These are phyloP conservation scores for Aspergillus persii DNA, from an alignment of 2,329 filamentous ascomycete species.

Conservation along the genomic window DNA sequence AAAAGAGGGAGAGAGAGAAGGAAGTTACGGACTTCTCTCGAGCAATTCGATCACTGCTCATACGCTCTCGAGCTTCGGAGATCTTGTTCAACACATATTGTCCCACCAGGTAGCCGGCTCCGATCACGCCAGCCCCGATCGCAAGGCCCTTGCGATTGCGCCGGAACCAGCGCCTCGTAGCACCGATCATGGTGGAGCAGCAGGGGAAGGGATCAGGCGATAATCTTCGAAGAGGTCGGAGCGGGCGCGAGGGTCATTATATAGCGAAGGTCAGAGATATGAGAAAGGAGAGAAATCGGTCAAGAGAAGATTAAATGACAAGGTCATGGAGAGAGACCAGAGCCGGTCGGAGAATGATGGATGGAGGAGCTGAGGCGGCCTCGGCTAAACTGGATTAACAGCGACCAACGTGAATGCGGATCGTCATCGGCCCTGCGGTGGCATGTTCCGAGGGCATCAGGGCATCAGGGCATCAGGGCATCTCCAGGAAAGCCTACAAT, in stretches of 20 bases:
- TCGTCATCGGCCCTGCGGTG: not conserved
- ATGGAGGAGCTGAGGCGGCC: constrained; percentile 19
- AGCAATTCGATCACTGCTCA: constrained; percentile 92
- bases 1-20: constrained; percentile 13
- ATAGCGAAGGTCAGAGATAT: not conserved
- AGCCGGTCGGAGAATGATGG: constrained; percentile 13
- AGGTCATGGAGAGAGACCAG: not conserved
- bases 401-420: constrained; percentile 4
- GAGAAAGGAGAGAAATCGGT: not conserved
- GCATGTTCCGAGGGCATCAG: not conserved
- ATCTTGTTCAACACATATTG: constrained; percentile 93
- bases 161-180: constrained; percentile 85
- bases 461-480: not conserved
- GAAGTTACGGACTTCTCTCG: constrained; percentile 77
- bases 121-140: constrained; percentile 81
- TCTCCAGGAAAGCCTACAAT: too few species aligned
- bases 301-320: not conserved
- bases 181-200: constrained; percentile 58
- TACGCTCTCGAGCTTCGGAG: constrained; percentile 88
- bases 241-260: constrained; percentile 2
- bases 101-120: constrained; percentile 85
- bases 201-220: not conserved
- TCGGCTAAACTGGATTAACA: constrained; percentile 28
- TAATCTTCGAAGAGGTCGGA: not conserved
- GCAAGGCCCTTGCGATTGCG: constrained; percentile 89